These are phyloP conservation scores for Whalleya microplaca DNA, from an alignment of 2,329 filamentous ascomycete genomes.

Conservation along the genomic window DNA sequence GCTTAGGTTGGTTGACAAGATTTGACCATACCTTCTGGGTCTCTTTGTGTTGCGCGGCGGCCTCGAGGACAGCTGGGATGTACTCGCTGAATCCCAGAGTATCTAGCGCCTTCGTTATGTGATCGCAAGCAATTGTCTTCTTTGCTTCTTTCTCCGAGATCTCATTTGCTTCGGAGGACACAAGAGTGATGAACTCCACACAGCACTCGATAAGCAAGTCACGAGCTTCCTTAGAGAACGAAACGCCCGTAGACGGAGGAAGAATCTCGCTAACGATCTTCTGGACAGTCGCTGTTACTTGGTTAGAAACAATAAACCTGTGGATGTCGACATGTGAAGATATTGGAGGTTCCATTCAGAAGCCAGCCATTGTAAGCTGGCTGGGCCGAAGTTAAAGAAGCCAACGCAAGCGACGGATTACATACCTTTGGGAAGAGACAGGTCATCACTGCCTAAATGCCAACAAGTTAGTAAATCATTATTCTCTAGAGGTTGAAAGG, in stretches of 20 bases:
- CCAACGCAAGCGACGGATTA: not conserved
- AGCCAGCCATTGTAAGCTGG: not conserved
- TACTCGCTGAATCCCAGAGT: conserved; percentile 94
- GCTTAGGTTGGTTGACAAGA: not conserved
- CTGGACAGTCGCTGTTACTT: conserved; percentile 63
- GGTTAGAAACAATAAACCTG: conserved; percentile 31
- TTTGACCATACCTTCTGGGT: conserved; percentile 73
- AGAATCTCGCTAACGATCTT: conserved; percentile 95
- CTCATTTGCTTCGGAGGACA: conserved; percentile 98
- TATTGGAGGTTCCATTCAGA: not conserved
- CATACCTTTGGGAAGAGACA: conserved; percentile 67
- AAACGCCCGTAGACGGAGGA: conserved; percentile 71
- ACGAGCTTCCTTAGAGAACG: conserved; percentile 92
- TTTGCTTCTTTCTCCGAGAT: conserved; percentile 99
- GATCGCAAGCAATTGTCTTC: conserved; percentile 98
- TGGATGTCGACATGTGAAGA: not conserved
- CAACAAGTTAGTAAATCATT: conserved; percentile 38
- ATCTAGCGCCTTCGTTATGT: conserved; percentile 92
- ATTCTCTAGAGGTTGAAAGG: conserved; percentile 1
- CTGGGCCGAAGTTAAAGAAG: not conserved
- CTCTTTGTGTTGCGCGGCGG: conserved; percentile 73
- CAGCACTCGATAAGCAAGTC: conserved; percentile 98
- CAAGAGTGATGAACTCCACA: conserved; percentile 97
- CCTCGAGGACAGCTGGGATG: conserved; percentile 72
- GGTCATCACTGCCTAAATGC: conserved; percentile 61